Evolutionary conservation across 1,139 yeast genomes (phyloP), one percentile per base, ranked within the genome.

Genomic region (Trichomonascaceae sp.): DNA sequence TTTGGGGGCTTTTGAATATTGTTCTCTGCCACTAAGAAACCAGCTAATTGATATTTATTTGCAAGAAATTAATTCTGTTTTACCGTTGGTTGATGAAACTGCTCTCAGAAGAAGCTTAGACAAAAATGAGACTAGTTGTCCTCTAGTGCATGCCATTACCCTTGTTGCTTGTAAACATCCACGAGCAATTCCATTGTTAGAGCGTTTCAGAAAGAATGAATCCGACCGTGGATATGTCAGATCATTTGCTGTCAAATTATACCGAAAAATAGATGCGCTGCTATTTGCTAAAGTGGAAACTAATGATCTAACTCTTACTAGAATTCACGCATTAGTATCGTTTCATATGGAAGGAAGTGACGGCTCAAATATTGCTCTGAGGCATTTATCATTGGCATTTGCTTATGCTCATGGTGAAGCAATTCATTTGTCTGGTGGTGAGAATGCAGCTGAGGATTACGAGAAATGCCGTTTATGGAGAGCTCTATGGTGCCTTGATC

Each of bases 21-120:
- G 88, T 1, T 74, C 77, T 41, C 71, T 71, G 45, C 77, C 74
- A 22, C 70, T 82, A 30, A 75, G 83, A 47, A 73, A 75, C 57
- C 81, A 76, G 61, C 71, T 81, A 60, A 74, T 84, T 45, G 71
- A 80, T 49, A 72, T 78, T 39, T 84, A 75, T 65, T 84, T 84
- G 60, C 79, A 77, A 55, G 77, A 78, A 56, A 79, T 82, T 41
- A 83, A 82, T 52, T 84, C 84, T 1, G 65, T 80, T 48, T 78
- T 81, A 73, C 89, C 89, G 0, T 78, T 83, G 8, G 74, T 84
- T 43, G 79, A 83, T 41, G 47, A 32, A 6, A 48, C 43, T 2
- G 57, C 59, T 50, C 47, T 48, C 8, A 39, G 38, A 22, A 22
- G 2, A 5, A 44, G 39, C 7, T 13, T 48, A n/a, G 45, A 39